Conservation (phyloP, 768 basidiomycete species). For the Kwoniella dejecticola region DNA sequence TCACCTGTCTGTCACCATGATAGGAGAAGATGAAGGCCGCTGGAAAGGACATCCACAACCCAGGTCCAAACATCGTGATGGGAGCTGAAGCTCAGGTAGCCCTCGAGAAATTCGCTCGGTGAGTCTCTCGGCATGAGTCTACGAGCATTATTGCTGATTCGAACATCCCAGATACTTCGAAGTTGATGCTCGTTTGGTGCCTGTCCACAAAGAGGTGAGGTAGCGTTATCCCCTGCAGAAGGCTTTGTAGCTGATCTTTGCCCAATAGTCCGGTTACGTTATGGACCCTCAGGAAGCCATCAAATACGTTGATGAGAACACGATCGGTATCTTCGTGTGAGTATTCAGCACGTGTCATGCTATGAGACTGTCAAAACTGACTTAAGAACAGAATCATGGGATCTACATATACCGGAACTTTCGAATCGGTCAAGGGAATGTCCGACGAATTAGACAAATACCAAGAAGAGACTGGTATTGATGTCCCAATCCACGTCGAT, state of each 20-base stretch:
- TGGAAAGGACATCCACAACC: slow-evolving; percentile 68
- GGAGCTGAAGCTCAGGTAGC: slow-evolving; percentile 70
- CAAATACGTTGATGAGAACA: slow-evolving; percentile 69
- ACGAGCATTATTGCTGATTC: neutral
- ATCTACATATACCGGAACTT: slow-evolving; percentile 63
- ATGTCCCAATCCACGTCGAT: slow-evolving; percentile 65
- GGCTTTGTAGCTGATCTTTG: neutral
- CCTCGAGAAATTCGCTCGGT: slow-evolving; percentile 69
- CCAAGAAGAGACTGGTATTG: slow-evolving; percentile 59
- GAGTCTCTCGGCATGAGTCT: neutral
- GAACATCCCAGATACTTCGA: slow-evolving; percentile 59
- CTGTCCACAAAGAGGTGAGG: slow-evolving; percentile 62
- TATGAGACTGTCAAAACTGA: slow-evolving; percentile 57
- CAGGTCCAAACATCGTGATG: slow-evolving; percentile 61
- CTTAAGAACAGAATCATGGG: slow-evolving; percentile 48
- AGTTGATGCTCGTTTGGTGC: slow-evolving; percentile 68
- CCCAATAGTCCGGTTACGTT: slow-evolving; percentile 69
- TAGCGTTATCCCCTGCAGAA: neutral
- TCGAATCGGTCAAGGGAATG: slow-evolving; percentile 84
- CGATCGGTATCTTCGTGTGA: slow-evolving; percentile 65
- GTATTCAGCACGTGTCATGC: slow-evolving; percentile 54
- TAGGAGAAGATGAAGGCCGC: slow-evolving; percentile 62
- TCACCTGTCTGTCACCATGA: neutral
- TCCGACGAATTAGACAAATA: slow-evolving; percentile 64
- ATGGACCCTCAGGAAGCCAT: slow-evolving; percentile 71